Evolutionary conservation across 2,329 filamentous ascomycete genomes (phyloP), one percentile per base, ranked within the genome.

Genomic region (Colletotrichum ledebouriae): DNA sequence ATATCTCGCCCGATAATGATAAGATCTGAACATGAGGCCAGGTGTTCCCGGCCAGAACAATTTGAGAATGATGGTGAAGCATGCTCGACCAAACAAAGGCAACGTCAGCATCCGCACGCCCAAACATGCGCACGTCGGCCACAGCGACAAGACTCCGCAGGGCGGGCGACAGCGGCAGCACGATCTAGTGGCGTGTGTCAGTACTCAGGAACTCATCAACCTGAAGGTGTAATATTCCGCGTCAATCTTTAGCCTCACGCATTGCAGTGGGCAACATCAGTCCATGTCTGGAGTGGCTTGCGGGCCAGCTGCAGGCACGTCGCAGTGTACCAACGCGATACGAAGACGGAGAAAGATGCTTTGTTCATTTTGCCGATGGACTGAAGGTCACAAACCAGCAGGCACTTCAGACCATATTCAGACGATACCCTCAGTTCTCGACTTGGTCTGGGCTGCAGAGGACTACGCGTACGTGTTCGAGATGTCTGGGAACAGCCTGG

Each of bases 381-480:
- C 46, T 58, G 59, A 44, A 34, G 41, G 34, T n/a, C 7, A 20
- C 15, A 58, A 58, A 44, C 58, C 44, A 39, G 53, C 25, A 37
- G 20, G 33, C 47, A 52, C 20, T 47, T 55, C 52, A 47, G 41
- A 42, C n/a, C 12, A 9, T 11, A 34, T 42, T 47, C 39, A 20
- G 60, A 49, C 42, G 42, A 42, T 41, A 25, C 13, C 22, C 65
- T 47, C 17, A 39, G 60, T 42, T 13, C 60, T 29, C 22, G 13
- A n/a, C n/a, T 33, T 39, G 60, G 37, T 64, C 65, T 22, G 60
- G 53, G 44, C 53, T 55, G 47, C 39, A 52, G 46, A 58, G 46
- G 65, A 68, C 60, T 68, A 68, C 65, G 65, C 65, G 65, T 68
- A 53, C 65, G 33, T 34, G 65, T 68, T 68, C 60, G 65, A 68